Evolutionary conservation across 176 grass and related monocot species (phyloP).

Genomic region (Zea luxurians): DNA sequence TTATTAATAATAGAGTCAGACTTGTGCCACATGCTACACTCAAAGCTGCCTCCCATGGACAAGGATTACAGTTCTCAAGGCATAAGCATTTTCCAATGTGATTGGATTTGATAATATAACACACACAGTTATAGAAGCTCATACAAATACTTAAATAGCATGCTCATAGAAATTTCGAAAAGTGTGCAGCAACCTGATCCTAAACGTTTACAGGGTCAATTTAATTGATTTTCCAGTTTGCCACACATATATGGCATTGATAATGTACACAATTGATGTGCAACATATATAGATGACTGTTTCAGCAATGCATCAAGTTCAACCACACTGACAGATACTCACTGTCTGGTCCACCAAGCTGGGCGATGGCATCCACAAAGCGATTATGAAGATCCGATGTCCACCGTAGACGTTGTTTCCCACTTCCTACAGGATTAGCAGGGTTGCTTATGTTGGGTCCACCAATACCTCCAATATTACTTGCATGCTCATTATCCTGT

Average conservation of each 20-base stretch:
- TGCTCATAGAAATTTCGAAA: constrained; percentile 6
- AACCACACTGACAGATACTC: constrained; percentile 44
- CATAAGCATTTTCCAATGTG: constrained; percentile 42
- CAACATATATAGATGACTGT: not conserved
- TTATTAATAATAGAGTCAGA: constrained; percentile 9
- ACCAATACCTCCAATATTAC: constrained; percentile 57
- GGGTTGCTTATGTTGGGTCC: constrained; percentile 61
- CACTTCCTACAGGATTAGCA: constrained; percentile 57
- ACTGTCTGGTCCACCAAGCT: constrained; percentile 99
- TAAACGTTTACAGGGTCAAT: constrained; percentile 6
- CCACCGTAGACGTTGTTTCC: constrained; percentile 87
- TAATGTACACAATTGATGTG: not conserved
- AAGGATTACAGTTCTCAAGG: constrained; percentile 31
- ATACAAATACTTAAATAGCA: constrained; percentile 1
- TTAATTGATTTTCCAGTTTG: constrained; percentile 7
- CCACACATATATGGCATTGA: not conserved
- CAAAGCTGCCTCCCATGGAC: constrained; percentile 27
- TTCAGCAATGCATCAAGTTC: constrained; percentile 16
- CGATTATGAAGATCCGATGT: constrained; percentile 94
- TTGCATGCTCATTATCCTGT: constrained; percentile 64
- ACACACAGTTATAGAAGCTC: constrained; percentile 23
- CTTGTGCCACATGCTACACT: constrained; percentile 28
- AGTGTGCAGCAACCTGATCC: not conserved
- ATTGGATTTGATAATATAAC: constrained; percentile 41
- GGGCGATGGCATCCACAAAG: constrained; percentile 94